phyloP scores from a whole-genome alignment of 441 rosid genomes.

The Adansonia rubrostipa region DNA sequence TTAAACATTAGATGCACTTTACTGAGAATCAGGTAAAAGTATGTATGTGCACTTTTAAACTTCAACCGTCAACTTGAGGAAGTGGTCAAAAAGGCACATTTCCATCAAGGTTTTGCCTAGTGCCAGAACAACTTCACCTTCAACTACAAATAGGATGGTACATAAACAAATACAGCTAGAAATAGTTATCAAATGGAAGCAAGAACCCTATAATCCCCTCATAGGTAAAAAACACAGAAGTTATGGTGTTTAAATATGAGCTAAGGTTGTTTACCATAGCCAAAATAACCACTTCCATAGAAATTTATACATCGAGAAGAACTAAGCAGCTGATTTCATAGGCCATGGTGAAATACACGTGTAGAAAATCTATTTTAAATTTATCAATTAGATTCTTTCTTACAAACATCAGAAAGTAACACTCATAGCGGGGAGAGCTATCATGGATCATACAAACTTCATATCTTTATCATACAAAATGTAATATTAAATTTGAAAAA shows the following conservation, averaged over 20 bases:
- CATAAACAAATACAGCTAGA: neutral
- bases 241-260: neutral
- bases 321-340: neutral
- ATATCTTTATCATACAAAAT: neutral
- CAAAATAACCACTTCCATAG: neutral
- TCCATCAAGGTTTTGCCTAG: neutral
- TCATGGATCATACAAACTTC: neutral
- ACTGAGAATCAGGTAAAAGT: neutral
- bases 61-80: neutral
- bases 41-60: neutral
- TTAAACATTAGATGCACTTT: neutral
- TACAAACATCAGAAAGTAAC: neutral
- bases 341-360: neutral
- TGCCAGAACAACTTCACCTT: neutral
- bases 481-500: conserved; percentile 16
- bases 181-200: neutral
- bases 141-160: neutral
- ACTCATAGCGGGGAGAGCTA: neutral
- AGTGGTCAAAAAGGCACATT: neutral
- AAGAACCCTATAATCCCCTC: neutral
- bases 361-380: neutral
- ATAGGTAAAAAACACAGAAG: neutral
- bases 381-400: neutral
- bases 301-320: neutral
- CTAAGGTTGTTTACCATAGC: neutral